Evolutionary conservation across 768 basidiomycete genomes (phyloP).

Genomic region (Lentinula detonsa): DNA sequence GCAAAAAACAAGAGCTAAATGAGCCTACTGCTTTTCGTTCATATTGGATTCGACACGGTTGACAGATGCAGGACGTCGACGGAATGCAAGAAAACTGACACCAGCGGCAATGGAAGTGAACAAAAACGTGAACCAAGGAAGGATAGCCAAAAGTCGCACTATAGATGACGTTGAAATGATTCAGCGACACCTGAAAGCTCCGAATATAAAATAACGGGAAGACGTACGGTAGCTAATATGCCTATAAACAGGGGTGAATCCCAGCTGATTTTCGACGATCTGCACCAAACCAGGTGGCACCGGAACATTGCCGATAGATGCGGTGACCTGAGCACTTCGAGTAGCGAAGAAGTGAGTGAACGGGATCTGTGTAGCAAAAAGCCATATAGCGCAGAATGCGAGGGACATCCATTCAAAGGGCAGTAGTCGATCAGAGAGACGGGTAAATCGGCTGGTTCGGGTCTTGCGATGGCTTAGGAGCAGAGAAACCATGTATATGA

Average conservation of each 20-base stretch:
- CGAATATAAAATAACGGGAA: background rate
- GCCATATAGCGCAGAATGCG: slow-evolving; percentile 34
- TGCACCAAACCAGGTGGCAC: slow-evolving; percentile 28
- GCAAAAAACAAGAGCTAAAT: background rate
- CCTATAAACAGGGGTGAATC: slow-evolving; percentile 29
- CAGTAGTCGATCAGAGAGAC: slow-evolving; percentile 17
- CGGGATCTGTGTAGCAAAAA: slow-evolving; percentile 38
- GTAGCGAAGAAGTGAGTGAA: slow-evolving; percentile 38
- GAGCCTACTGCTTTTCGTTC: background rate
- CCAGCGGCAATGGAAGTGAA: slow-evolving; percentile 24
- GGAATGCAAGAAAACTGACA: slow-evolving; percentile 20
- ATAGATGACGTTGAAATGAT: background rate
- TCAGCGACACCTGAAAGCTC: background rate
- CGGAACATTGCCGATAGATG: slow-evolving; percentile 22
- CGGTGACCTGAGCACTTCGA: slow-evolving; percentile 29
- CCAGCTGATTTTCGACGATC: slow-evolving; percentile 21
- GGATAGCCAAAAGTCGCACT: slow-evolving; percentile 28
- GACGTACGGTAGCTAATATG: slow-evolving; percentile 31
- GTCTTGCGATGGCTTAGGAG: background rate
- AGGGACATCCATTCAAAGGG: slow-evolving; percentile 27
- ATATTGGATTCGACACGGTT: background rate
- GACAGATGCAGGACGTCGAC: background rate
- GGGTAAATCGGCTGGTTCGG: background rate
- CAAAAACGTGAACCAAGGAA: slow-evolving; percentile 34
- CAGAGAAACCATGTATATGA: slow-evolving; percentile 18